A percentile compares a stretch with the other conserved stretches of the same genome.
These are phyloP conservation scores for Aspergillus aculeatus DNA, from an alignment of 2,329 filamentous ascomycete genomes.

Conservation along the genomic window DNA sequence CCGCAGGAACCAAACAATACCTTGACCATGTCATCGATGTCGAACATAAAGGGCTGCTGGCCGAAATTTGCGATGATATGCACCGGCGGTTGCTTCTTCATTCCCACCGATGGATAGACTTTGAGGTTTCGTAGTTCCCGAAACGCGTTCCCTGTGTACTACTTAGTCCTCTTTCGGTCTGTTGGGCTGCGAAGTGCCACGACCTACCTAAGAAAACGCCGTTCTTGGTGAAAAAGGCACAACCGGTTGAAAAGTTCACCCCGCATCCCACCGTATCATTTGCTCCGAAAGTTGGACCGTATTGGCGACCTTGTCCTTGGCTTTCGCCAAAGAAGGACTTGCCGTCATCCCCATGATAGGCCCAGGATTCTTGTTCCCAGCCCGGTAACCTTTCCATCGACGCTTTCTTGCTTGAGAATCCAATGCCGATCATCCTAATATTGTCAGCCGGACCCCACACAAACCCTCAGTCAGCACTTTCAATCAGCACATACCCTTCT, in stretches of 20 bases:
- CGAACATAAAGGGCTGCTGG: slow-evolving; percentile 76
- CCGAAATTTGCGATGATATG: slow-evolving; percentile 63
- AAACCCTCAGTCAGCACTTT: not conserved
- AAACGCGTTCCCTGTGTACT: slow-evolving; percentile 56
- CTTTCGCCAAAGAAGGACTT: slow-evolving; percentile 61
- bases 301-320: slow-evolving; percentile 54
- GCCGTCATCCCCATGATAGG: slow-evolving; percentile 66
- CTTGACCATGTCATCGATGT: slow-evolving; percentile 83
- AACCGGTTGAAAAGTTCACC: slow-evolving; percentile 61
- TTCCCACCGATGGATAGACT: slow-evolving; percentile 59
- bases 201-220: slow-evolving; percentile 55
- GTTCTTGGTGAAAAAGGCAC: slow-evolving; percentile 66
- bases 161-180: not conserved
- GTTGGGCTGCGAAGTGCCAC: not conserved
- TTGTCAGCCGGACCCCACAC: slow-evolving; percentile 7
- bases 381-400: slow-evolving; percentile 61
- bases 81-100: slow-evolving; percentile 61
- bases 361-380: slow-evolving; percentile 66
- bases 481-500: slow-evolving; percentile 56
- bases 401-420: slow-evolving; percentile 60
- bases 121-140: slow-evolving; percentile 45
- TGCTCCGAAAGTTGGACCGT: slow-evolving; percentile 60
- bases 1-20: slow-evolving; percentile 48
- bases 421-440: slow-evolving; percentile 51
- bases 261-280: slow-evolving; percentile 64